phyloP scores from a whole-genome alignment of 2,329 filamentous ascomycete genomes.

The Diaporthe destruens region DNA sequence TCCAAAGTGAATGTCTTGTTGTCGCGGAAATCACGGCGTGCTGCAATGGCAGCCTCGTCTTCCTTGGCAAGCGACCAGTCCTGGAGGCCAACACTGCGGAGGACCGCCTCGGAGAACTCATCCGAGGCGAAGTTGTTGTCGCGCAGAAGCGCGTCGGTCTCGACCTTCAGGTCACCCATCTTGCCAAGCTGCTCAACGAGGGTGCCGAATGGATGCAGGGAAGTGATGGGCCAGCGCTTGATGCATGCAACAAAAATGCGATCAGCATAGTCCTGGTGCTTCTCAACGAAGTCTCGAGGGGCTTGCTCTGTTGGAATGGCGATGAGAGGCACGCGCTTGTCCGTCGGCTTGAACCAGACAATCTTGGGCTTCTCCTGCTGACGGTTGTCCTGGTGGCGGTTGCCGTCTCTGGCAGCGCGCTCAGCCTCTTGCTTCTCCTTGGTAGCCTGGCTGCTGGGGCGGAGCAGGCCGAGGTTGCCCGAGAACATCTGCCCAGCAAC shows the following conservation, averaged over 20 bases:
- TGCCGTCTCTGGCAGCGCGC: slow-evolving; percentile 88
- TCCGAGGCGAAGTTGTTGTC: slow-evolving; percentile 99
- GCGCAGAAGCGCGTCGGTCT: slow-evolving; percentile 94
- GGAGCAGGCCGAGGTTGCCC: slow-evolving; percentile 90
- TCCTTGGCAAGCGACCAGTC: slow-evolving; percentile 92
- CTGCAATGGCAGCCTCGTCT: slow-evolving; percentile 77
- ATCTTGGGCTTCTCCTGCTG: slow-evolving; percentile 99
- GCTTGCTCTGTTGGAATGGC: slow-evolving; percentile 98
- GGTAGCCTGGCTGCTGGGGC: slow-evolving; percentile 96
- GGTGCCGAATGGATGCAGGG: slow-evolving; percentile 98
- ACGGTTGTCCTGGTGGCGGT: slow-evolving; percentile 81
- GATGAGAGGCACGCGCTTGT: slow-evolving; percentile 98
- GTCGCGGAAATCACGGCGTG: slow-evolving; percentile 89
- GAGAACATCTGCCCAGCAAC: slow-evolving; percentile 99
- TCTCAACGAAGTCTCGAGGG: slow-evolving; percentile 97
- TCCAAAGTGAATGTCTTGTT: slow-evolving; percentile 94
- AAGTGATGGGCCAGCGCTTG: slow-evolving; percentile 99
- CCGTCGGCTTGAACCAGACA: slow-evolving; percentile 99
- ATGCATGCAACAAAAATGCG: slow-evolving; percentile 99
- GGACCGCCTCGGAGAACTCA: slow-evolving; percentile 95
- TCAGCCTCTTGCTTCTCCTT: slow-evolving; percentile 99
- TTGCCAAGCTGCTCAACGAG: slow-evolving; percentile 96
- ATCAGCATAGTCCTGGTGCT: slow-evolving; percentile 97
- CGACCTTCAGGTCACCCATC: slow-evolving; percentile 97
- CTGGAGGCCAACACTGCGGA: slow-evolving; percentile 91